Evolutionary conservation across 2,329 filamentous ascomycete genomes (phyloP), one percentile per base, ranked within the genome.

Genomic region (Neofusicoccum laricinum): DNA sequence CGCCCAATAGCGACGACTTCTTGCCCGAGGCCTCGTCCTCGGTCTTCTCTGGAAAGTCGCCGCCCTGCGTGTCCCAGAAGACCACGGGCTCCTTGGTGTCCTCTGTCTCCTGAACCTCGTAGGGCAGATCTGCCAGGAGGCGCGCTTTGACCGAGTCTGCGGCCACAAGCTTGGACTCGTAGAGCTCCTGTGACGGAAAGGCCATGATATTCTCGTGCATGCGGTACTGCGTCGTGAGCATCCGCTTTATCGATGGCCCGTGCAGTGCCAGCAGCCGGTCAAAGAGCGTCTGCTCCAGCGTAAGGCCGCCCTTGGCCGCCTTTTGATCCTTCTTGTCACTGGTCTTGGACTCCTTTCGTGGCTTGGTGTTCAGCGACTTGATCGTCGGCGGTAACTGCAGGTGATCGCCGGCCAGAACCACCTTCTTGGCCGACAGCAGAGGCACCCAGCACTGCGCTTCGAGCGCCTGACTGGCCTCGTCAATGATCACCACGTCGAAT

Each of bases 401-500:
- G 76, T 98, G 95, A 74, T 99, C 95, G 53, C 95, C 95, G 0
- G 95, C 95, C 67, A 96, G 88, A 8, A 99, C 89, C 8, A 92
- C 88, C 79, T 97, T 98, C 69, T 83, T 86, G 0, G 92, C 81
- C 68, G 86, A 85, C 17, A 97, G 79, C 51, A 99, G 79, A 11
- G 95, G 89, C 59, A 98, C 93, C 95, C 95, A 99, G 79, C 93
- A 97, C 77, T 98, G 94, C 0, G 95, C 93, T 78, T 99, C 95
- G 10, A 98, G 82, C 1, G 95, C 95, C 76, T 99, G 95, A 74
- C 91, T 96, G 4, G 93, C 95, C 79, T 99, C 95, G 72, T 99
- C 95, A 64, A 99, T 92, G 66, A 99, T 88, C 32, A 99, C 91
- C 4, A 97, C 90, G 75, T 99, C 95, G 68, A 99, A 99, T 61